Evolutionary conservation across 768 basidiomycete species (phyloP).

Genomic region (Serendipita sp.): DNA sequence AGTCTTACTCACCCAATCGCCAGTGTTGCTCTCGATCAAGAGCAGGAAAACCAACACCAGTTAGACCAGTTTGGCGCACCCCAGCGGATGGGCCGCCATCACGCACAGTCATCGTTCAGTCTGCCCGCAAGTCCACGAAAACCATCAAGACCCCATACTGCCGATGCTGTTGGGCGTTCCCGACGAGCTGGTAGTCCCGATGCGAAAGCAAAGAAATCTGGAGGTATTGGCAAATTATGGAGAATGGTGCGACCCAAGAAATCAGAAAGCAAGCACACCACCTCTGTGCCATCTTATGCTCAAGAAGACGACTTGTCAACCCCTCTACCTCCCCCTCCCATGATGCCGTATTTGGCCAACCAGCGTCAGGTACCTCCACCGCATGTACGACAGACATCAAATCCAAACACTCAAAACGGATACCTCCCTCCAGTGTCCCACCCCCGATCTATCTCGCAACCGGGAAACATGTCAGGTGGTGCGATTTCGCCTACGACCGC

Average conservation of each 20-base stretch:
- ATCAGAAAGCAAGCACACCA: conserved; percentile 17
- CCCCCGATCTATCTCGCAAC: conserved; percentile 11
- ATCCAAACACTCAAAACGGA: conserved; percentile 24
- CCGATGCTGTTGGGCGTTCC: conserved; percentile 19
- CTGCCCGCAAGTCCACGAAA: conserved; percentile 8
- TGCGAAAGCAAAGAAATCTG: conserved; percentile 56
- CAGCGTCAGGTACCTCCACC: conserved; percentile 22
- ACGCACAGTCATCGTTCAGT: conserved; percentile 1
- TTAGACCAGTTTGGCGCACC: conserved; percentile 2
- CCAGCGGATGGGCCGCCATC: neutral
- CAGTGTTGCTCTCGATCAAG: conserved; percentile 62
- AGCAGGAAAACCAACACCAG: conserved; percentile 25
- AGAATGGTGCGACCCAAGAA: conserved; percentile 48
- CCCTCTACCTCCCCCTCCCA: conserved; percentile 81
- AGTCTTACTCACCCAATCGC: conserved; percentile 3
- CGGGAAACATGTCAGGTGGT: conserved; percentile 16
- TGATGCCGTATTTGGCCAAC: conserved; percentile 70
- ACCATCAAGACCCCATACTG: conserved; percentile 19
- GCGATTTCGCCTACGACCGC: conserved; percentile 57
- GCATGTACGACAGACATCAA: conserved; percentile 31
- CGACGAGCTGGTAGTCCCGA: conserved; percentile 16
- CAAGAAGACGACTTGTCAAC: conserved; percentile 41
- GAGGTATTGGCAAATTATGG: conserved; percentile 69
- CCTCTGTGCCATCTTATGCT: conserved; percentile 22
- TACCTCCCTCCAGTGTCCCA: conserved; percentile 43